Evolutionary conservation across 805 yeast genomes (phyloP).

Genomic region (Saturnispora diversa): DNA sequence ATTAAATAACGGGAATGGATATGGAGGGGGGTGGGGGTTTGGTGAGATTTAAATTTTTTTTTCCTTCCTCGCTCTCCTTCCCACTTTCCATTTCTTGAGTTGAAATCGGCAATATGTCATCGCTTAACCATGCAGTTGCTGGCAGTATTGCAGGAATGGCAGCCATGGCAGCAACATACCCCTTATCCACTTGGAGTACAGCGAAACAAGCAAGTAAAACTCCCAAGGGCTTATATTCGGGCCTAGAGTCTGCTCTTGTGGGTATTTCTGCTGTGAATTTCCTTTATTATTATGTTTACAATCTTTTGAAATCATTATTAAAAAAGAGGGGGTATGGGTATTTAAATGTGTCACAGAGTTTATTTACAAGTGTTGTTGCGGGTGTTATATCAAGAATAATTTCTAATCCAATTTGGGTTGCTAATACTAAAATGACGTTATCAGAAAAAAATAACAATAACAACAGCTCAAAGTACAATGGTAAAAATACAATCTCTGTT

Average conservation of each 20-base stretch:
- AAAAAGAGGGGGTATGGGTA: conserved; percentile 28
- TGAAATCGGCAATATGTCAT: conserved; percentile 4
- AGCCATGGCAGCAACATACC: conserved; percentile 82
- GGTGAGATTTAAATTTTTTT: not conserved
- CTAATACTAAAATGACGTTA: conserved; percentile 84
- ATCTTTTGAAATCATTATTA: conserved; percentile 39
- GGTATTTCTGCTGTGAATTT: conserved; percentile 85
- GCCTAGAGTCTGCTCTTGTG: conserved; percentile 77
- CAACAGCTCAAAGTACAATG: conserved; percentile 12
- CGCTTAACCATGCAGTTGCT: conserved; percentile 65
- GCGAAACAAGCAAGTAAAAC: conserved; percentile 83
- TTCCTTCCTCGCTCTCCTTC: not conserved
- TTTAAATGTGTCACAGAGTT: conserved; percentile 56
- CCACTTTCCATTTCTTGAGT: too few species aligned
- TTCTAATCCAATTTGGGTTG: conserved; percentile 92
- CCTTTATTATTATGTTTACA: conserved; percentile 86
- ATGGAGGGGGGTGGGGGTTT: not conserved
- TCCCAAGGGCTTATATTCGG: conserved; percentile 64
- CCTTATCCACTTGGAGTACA: conserved; percentile 78
- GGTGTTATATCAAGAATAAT: conserved; percentile 76
- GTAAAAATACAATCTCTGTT: conserved; percentile 43
- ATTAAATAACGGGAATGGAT: not conserved
- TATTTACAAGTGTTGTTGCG: conserved; percentile 74
- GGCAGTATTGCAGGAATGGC: conserved; percentile 93
- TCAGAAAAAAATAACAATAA: conserved; percentile 19